These are phyloP conservation scores for Trapa incisa DNA, from an alignment of 345 rosid genomes.

Conservation along the genomic window DNA sequence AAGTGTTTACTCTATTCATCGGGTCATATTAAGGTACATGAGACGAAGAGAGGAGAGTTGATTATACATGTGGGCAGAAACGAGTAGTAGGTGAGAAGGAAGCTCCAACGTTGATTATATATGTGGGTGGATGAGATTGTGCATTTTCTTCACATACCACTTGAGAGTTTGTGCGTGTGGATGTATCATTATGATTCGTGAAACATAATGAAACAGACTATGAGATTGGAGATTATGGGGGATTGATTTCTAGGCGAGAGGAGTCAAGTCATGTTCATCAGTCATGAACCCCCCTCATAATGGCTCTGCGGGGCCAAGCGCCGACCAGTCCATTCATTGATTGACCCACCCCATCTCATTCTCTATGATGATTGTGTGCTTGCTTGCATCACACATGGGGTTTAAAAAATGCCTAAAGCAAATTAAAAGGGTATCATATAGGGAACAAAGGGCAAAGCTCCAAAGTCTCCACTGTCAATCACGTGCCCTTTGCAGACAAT, in stretches of 20 bases:
- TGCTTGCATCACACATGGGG: neutral
- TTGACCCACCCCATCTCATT: neutral
- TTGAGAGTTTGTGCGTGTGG: neutral
- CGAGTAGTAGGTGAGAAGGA: neutral
- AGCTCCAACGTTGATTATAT: neutral
- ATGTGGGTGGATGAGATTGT: neutral
- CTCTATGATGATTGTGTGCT: neutral
- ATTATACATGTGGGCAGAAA: too few relatives aligned
- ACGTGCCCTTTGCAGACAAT: conserved; percentile 20
- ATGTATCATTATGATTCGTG: neutral
- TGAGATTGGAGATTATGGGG: neutral
- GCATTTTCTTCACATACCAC: too few relatives aligned
- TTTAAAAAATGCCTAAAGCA: neutral
- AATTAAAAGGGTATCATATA: neutral
- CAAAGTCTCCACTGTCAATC: conserved; percentile 34
- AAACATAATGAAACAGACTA: too few relatives aligned
- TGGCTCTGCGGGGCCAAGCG: neutral
- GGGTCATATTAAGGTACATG: neutral
- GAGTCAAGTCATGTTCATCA: neutral
- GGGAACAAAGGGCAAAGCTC: conserved; percentile 38
- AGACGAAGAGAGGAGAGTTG: neutral
- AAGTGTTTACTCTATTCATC: neutral
- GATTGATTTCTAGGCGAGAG: neutral
- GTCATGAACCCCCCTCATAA: neutral
- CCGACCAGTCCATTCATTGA: neutral